These are phyloP conservation scores for Calonectria fujianensis DNA, from an alignment of 2,329 filamentous ascomycete genomes.

Conservation along the genomic window DNA sequence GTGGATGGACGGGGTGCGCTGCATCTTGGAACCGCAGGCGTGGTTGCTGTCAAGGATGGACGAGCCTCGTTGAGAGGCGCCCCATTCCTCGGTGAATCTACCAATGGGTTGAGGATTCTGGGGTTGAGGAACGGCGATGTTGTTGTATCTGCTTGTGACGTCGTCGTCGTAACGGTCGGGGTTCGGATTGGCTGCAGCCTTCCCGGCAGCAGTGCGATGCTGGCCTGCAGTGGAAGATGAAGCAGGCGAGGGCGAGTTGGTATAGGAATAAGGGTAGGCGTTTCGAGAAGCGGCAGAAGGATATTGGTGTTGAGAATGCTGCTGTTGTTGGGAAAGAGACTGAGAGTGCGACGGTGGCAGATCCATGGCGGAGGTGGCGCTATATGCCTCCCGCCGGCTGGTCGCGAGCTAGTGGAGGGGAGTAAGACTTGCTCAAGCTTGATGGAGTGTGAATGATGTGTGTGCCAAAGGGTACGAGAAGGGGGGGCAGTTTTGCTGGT, in stretches of 20 bases:
- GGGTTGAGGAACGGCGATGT: conserved; percentile 47
- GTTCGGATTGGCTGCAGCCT: conserved; percentile 45
- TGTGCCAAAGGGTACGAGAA: conserved; percentile 36
- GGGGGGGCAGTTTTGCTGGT: conserved; percentile 43
- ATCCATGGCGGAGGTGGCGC: conserved; percentile 59
- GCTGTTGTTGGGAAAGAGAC: conserved; percentile 46
- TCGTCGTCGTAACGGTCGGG: conserved; percentile 49
- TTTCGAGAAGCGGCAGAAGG: conserved; percentile 41
- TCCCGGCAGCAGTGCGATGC: conserved; percentile 44
- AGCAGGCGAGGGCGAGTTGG: conserved; percentile 48
- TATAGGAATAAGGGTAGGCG: conserved; percentile 47
- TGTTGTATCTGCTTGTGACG: conserved; percentile 39
- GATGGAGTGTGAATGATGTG: conserved; percentile 44
- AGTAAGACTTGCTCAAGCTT: conserved; percentile 38
- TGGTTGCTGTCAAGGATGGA: conserved; percentile 74
- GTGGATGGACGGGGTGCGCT: conserved; percentile 77
- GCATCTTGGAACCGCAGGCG: conserved; percentile 63
- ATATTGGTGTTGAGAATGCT: conserved; percentile 46
- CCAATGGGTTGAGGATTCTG: conserved; percentile 59
- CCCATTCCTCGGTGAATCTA: conserved; percentile 83
- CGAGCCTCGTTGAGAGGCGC: conserved; percentile 79
- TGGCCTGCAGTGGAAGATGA: conserved; percentile 46
- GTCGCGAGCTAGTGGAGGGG: conserved; percentile 41
- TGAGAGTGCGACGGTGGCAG: conserved; percentile 50
- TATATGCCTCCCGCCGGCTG: conserved; percentile 51